Evolutionary conservation across 2,329 filamentous ascomycete genomes (phyloP), one percentile per base, ranked within the genome.

Genomic region (Ampelomyces quisqualis): DNA sequence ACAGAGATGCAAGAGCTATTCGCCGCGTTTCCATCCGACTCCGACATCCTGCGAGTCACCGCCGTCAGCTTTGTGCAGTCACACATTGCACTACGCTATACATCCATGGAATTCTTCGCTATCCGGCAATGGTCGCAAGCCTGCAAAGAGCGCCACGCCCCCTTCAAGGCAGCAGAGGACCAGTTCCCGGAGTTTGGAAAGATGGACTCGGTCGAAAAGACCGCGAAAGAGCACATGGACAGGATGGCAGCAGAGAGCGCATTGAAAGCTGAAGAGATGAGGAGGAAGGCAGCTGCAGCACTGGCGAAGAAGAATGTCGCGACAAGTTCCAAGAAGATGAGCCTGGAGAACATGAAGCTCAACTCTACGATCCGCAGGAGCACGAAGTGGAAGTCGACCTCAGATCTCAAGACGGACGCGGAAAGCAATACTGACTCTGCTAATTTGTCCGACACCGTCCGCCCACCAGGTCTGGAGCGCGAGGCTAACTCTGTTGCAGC

Each of bases 1-100:
- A 6, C 27, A 7, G 45, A 51, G n/a, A 47, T 63, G 26, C 38
- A 38, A 7, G 22, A 28, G 7, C 17, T 62, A 4, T 61, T 57
- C 57, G 23, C 30, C 2, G 36, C 21, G 1, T 60, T 58, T 17
- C 47, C 49, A 0, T 26, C 37, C n/a, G 18, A 34, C 6, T 49
- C 44, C 2, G 19, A 34, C 5, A 40, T 58, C 2, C 14, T 52
- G 14, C 35, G 34, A 19, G 45, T 48, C 18, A 51, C 51, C 51
- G 53, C 47, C 0, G 2, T 41, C 8, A 57, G 55, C 33, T 58
- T 52, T 34, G 26, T 55, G 8, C 38, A 40, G 8, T 38, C 40
- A 7, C 40, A 48, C 20, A 32, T 45, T 4, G 31, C 40, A 1
- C 11, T 15, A 5, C 22, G 33, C 1, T 62, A 59, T 32, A 34